Conservation (phyloP, 371 early-diverging fungal species). For the Gilbertella persicaria region DNA sequence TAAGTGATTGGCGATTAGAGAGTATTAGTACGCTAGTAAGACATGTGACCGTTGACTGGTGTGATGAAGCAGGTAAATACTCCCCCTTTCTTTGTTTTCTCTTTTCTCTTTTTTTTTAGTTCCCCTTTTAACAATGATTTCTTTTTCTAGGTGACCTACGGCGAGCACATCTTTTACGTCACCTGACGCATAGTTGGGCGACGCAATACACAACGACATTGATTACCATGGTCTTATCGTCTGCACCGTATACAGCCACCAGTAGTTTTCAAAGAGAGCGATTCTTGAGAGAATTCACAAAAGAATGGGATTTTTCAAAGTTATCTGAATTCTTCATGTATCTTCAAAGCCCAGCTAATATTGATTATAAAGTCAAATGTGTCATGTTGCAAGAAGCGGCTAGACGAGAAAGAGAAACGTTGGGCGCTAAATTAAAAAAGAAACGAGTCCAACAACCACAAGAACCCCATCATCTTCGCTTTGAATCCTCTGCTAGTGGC, state of each 20-base stretch:
- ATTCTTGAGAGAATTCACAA: constrained; percentile 67
- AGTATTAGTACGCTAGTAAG: constrained; percentile 62
- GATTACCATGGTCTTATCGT: constrained; percentile 39
- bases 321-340: constrained; percentile 78
- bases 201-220: constrained; percentile 61
- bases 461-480: no score
- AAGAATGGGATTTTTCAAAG: constrained; percentile 79
- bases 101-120: background rate
- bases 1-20: constrained; percentile 71
- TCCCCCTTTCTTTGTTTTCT: background rate
- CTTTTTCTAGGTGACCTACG: constrained; percentile 47
- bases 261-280: constrained; percentile 52
- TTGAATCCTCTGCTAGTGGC: no score
- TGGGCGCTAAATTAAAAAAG: constrained; percentile 40
- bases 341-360: constrained; percentile 64
- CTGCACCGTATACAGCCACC: constrained; percentile 39
- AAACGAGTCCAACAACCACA: constrained; percentile 13
- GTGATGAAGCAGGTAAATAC: constrained; percentile 33
- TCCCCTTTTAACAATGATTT: background rate
- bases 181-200: constrained; percentile 61
- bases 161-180: constrained; percentile 55
- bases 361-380: constrained; percentile 74
- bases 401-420: constrained; percentile 39
- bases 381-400: constrained; percentile 75
- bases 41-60: constrained; percentile 72